Base-by-base conservation (phyloP, 352 stramenopile species). In the Globisporangium nagaii region DNA sequence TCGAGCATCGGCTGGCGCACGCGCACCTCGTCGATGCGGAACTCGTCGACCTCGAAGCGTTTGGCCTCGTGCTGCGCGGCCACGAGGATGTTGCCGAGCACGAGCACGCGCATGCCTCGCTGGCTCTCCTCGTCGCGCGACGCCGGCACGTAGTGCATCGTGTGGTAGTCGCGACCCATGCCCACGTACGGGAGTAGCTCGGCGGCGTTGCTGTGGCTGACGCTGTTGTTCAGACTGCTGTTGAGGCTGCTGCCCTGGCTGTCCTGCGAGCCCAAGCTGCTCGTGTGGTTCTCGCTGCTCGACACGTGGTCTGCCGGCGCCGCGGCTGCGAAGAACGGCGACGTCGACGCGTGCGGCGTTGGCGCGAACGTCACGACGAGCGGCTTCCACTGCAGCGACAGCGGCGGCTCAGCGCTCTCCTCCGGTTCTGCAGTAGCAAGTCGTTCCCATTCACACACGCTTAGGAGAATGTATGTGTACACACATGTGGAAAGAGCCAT, bases 141-240 rank as follows among this genome's bases (percentile, higher is more conserved):
- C 19, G 63, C 55, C 30, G 73, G 56, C 8, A 88, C 63, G 52
- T 90, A 90, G 62, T 90, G 80, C 77, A 90, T 88, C 11, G 73
- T 73, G 62, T 88, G 77, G 54, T 85, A 77, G 55, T 86, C 74
- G 34, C 80, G 73, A 0, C 59, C 63, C n/a, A 28, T 25, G 3
- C 60, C 66, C 0, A 66, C 31, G 12, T 68, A 46, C 24, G 51
- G 37, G 11, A 61, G n/a, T n/a, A n/a, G 40, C 15, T 65, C 50
- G 30, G 45, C 12, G 19, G 13, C 12, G 36, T 42, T 17, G n/a
- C n/a, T 17, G 36, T 42, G 20, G 24, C 6, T 19, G 24, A 32
- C 15, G 41, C 41, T 47, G 12, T 17, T 28, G 3, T 22, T 45
- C n/a, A n/a, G n/a, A n/a, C n/a, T n/a, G n/a, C n/a, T n/a, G n/a